Percentiles rank a stretch among this genome's conserved stretches.
These are phyloP conservation scores for Aphanomyces euteiches DNA, from an alignment of 352 stramenopile genomes.

Conservation along the genomic window DNA sequence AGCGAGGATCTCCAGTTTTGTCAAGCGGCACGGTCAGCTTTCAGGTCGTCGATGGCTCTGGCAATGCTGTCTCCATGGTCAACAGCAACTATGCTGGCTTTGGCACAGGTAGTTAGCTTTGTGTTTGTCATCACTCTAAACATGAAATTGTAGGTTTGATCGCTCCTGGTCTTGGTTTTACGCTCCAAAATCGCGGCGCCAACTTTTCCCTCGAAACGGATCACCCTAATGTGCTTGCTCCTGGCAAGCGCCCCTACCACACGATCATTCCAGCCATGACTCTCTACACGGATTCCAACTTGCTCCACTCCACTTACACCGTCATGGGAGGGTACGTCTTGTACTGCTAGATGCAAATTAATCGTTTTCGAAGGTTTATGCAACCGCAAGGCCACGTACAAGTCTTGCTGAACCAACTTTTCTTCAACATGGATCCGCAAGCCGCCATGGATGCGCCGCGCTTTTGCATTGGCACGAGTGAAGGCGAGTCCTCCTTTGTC, in stretches of 20 bases:
- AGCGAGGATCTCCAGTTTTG: slow-evolving; percentile 55
- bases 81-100: slow-evolving; percentile 98
- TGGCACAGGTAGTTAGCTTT: slow-evolving; percentile 60
- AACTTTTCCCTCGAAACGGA: slow-evolving; percentile 88
- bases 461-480: slow-evolving; percentile 89
- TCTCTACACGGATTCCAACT: slow-evolving; percentile 77
- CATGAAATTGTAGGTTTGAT: slow-evolving; percentile 58
- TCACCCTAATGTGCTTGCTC: slow-evolving; percentile 91
- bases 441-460: slow-evolving; percentile 90
- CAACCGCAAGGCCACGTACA: slow-evolving; percentile 97
- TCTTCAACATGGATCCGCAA: slow-evolving; percentile 78
- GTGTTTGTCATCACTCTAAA: not conserved
- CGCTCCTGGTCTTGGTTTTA: slow-evolving; percentile 91
- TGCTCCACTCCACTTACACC: slow-evolving; percentile 90
- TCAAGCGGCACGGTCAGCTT: slow-evolving; percentile 93
- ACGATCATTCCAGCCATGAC: slow-evolving; percentile 97
- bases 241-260: slow-evolving; percentile 94
- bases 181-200: slow-evolving; percentile 94
- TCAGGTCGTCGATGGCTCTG: slow-evolving; percentile 92
- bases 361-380: slow-evolving; percentile 82
- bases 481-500: slow-evolving; percentile 42
- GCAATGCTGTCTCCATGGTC: slow-evolving; percentile 97
- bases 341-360: not conserved
- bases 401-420: slow-evolving; percentile 88
- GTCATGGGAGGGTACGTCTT: slow-evolving; percentile 59